phyloP scores from a whole-genome alignment of 768 basidiomycete species.

The Chalciporus sphaerocephalus region DNA sequence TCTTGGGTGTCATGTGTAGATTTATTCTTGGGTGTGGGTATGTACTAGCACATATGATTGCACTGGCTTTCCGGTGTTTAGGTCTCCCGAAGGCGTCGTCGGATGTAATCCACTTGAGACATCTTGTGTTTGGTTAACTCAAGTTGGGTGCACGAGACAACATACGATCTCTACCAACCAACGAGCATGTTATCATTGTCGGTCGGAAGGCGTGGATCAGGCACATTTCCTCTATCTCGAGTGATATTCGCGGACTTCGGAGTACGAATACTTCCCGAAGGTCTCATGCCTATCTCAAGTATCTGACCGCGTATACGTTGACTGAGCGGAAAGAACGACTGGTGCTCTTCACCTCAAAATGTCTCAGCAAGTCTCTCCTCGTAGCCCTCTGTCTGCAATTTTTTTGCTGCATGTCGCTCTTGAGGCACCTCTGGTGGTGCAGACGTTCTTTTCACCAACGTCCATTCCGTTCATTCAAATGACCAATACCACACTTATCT shows the following conservation, averaged over 20 bases:
- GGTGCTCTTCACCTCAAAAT: conserved; percentile 2
- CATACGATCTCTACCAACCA: no score
- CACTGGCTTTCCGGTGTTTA: background rate
- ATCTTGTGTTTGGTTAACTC: no score
- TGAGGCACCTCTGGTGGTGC: conserved; percentile 73
- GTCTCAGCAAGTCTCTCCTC: conserved; percentile 18
- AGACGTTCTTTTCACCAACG: conserved; percentile 63
- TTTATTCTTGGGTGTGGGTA: background rate
- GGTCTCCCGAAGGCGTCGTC: no score
- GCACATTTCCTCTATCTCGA: conserved; percentile 12
- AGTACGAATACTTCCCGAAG: conserved; percentile 13
- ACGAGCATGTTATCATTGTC: no score
- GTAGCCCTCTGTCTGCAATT: conserved; percentile 51
- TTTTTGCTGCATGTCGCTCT: conserved; percentile 79
- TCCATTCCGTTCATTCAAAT: conserved; percentile 72
- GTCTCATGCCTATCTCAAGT: background rate
- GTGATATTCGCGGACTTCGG: conserved; percentile 28
- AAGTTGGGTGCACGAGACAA: no score
- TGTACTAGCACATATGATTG: background rate
- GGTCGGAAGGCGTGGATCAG: background rate
- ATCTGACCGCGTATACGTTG: background rate
- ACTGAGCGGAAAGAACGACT: background rate
- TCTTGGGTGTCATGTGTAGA: background rate
- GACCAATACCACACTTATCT: conserved; percentile 74
- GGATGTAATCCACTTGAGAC: background rate